These are phyloP conservation scores for Aureobasidium pullulans DNA, from an alignment of 2,329 filamentous ascomycete genomes.

Conservation along the genomic window DNA sequence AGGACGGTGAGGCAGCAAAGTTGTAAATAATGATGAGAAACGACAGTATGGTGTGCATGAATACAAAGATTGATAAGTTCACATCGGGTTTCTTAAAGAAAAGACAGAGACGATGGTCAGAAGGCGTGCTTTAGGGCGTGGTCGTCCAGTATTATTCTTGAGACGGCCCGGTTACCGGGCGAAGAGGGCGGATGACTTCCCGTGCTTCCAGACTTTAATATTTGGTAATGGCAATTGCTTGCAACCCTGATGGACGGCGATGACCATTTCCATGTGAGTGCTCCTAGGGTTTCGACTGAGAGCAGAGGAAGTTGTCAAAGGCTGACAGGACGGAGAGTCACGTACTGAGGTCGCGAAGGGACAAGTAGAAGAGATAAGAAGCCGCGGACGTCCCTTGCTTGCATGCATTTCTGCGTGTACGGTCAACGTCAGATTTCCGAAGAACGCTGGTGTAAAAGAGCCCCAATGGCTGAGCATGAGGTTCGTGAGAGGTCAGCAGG, in stretches of 20 bases:
- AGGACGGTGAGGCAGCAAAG: slow-evolving; percentile 1
- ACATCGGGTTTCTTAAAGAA: neutral
- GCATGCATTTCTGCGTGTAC: too few species aligned
- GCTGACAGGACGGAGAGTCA: too few species aligned
- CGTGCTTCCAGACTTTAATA: neutral
- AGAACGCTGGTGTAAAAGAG: too few species aligned
- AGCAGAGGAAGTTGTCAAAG: too few species aligned
- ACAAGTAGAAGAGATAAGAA: too few species aligned
- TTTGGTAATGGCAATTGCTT: neutral
- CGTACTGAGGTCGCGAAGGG: too few species aligned
- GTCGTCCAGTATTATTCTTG: neutral
- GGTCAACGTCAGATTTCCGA: too few species aligned
- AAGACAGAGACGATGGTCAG: neutral
- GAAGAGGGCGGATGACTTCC: neutral
- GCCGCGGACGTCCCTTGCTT: too few species aligned
- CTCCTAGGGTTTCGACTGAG: too few species aligned
- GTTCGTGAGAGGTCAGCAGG: too few species aligned
- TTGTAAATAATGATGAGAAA: neutral
- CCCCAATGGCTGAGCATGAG: too few species aligned
- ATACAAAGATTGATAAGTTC: neutral
- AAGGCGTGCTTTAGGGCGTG: neutral
- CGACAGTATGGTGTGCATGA: neutral
- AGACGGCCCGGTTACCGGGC: neutral
- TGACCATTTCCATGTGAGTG: too few species aligned
- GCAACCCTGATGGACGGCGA: neutral